These are phyloP conservation scores for Leishmania gerbilli DNA, from an alignment of 208 protist genomes.

Conservation along the genomic window DNA sequence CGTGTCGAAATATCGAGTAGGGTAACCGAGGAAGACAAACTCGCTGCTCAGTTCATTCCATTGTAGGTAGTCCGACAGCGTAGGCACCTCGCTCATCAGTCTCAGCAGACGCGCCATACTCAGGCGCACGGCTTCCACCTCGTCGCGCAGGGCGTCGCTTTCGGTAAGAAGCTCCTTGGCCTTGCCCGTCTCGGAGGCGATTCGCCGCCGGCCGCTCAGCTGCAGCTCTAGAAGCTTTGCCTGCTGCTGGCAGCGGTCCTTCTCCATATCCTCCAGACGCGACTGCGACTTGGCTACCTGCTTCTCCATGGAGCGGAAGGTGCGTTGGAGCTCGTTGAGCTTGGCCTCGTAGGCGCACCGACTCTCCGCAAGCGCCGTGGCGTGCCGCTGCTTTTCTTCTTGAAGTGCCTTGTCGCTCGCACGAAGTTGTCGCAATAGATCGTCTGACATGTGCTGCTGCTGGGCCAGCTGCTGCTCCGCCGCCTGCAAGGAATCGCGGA, in stretches of 20 bases:
- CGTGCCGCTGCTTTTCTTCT: constrained; percentile 19
- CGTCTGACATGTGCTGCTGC: constrained; percentile 31
- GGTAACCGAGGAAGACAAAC: constrained; percentile 79
- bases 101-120: constrained; percentile 79
- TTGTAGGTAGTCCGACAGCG: constrained; percentile 54
- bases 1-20: constrained; percentile 44
- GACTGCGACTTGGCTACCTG: constrained; percentile 32
- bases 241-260: constrained; percentile 29
- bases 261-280: constrained; percentile 32
- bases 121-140: constrained; percentile 57
- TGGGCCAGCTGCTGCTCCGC: constrained; percentile 26
- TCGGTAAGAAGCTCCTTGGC: constrained; percentile 26
- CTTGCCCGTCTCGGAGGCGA: constrained; percentile 22
- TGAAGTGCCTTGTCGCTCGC: constrained; percentile 23
- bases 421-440: constrained; percentile 27
- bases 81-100: constrained; percentile 76
- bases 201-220: constrained; percentile 20
- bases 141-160: constrained; percentile 46
- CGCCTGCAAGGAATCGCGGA: constrained; percentile 23
- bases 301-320: constrained; percentile 30
- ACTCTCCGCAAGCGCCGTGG: constrained; percentile 30
- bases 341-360: constrained; percentile 33
- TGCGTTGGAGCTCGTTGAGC: constrained; percentile 25
- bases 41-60: constrained; percentile 56
- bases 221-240: constrained; percentile 36